These are phyloP conservation scores for Ophiosphaerella herpotricha DNA, from an alignment of 2,329 filamentous ascomycete species.

Conservation along the genomic window DNA sequence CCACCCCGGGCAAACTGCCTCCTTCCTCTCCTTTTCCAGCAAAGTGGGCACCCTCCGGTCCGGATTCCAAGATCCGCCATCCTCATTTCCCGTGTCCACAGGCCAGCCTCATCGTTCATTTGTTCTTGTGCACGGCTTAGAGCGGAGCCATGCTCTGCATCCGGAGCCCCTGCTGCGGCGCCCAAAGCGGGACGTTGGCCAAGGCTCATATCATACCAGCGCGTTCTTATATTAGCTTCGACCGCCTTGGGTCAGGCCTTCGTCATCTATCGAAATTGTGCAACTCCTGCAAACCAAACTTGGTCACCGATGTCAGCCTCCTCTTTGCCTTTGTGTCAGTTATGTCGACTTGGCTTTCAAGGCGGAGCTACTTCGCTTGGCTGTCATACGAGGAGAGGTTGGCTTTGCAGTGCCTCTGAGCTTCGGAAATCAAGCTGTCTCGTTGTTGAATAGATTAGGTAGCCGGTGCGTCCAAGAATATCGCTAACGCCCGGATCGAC, in stretches of 20 bases:
- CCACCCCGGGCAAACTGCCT: constrained; percentile 9
- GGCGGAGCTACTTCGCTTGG: neutral
- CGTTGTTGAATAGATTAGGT: too few species aligned
- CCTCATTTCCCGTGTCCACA: constrained; percentile 39
- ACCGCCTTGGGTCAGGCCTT: constrained; percentile 10
- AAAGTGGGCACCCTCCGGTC: constrained; percentile 18
- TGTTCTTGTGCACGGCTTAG: constrained; percentile 22
- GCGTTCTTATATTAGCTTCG: constrained; percentile 20
- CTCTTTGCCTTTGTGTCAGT: constrained; percentile 7
- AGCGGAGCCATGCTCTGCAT: constrained; percentile 23
- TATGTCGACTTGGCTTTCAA: neutral
- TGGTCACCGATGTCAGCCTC: constrained; percentile 12
- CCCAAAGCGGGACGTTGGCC: constrained; percentile 8
- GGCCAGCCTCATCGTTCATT: constrained; percentile 32
- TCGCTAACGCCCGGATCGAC: too few species aligned
- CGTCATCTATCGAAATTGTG: constrained; percentile 21
- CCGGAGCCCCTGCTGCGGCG: constrained; percentile 11
- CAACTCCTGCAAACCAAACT: constrained; percentile 9
- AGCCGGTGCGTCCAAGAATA: neutral
- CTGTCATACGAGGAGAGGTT: neutral
- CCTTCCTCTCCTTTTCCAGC: constrained; percentile 16
- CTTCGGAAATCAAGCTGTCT: too few species aligned
- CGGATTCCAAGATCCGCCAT: constrained; percentile 21
- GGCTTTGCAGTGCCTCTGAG: neutral
- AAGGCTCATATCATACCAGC: constrained; percentile 14